phyloP scores from a whole-genome alignment of 2,329 filamentous ascomycete genomes.

The Chrysosporium queenslandicum region DNA sequence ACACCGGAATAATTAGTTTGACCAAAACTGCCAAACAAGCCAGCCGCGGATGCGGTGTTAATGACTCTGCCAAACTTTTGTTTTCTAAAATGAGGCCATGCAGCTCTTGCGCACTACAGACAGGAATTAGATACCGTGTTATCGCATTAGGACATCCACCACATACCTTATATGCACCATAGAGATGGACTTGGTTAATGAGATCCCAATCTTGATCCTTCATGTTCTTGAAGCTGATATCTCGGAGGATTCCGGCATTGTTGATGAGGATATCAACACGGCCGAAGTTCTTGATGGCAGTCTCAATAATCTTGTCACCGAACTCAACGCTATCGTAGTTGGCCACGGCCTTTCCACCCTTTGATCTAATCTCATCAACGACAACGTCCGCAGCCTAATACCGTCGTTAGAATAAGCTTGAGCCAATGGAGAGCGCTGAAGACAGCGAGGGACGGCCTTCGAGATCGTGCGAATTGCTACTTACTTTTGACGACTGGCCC shows the following conservation, averaged over 20 bases:
- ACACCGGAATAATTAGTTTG: conserved; percentile 85
- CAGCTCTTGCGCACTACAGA: conserved; percentile 65
- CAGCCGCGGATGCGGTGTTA: conserved; percentile 93
- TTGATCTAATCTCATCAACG: conserved; percentile 52
- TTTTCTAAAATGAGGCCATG: conserved; percentile 96
- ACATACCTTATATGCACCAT: conserved; percentile 72
- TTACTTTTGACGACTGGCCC: conserved; percentile 73
- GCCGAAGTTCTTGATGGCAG: conserved; percentile 41
- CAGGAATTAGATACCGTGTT: conserved; percentile 1
- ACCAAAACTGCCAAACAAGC: conserved; percentile 89
- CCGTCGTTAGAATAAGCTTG: conserved; percentile 43
- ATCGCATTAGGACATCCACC: neutral
- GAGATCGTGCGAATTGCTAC: conserved; percentile 18
- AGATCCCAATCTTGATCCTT: conserved; percentile 95
- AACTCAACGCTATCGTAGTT: conserved; percentile 83
- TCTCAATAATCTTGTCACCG: conserved; percentile 83
- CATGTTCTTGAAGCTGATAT: conserved; percentile 98
- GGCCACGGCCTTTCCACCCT: conserved; percentile 88
- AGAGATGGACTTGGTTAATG: conserved; percentile 84
- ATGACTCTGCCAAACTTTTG: conserved; percentile 97
- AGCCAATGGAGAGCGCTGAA: conserved; percentile 54
- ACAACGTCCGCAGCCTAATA: conserved; percentile 49
- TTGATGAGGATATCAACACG: conserved; percentile 93
- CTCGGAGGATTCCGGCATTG: conserved; percentile 91
- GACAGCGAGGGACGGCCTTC: too few species aligned